These are phyloP conservation scores for Phyllostachys edulis DNA, from an alignment of 176 grass and related monocot species.

Conservation along the genomic window DNA sequence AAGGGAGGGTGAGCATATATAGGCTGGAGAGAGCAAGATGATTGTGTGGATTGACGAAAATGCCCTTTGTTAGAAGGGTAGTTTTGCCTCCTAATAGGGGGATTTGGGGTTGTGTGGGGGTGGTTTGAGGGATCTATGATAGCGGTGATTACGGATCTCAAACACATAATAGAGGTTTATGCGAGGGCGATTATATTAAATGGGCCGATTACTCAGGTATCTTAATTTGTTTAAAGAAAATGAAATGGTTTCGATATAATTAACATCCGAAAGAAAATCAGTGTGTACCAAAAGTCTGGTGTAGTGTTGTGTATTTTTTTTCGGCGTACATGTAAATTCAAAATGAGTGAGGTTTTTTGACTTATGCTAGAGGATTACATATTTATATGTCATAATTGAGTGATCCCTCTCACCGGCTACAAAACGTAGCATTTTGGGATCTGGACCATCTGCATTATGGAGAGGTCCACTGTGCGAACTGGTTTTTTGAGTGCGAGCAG, in stretches of 20 bases:
- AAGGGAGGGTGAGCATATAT: neutral
- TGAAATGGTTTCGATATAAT: too few relatives aligned
- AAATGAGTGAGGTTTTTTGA: neutral
- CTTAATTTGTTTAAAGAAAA: neutral
- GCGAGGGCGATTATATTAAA: neutral
- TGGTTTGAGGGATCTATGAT: neutral
- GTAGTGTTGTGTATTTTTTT: too few relatives aligned
- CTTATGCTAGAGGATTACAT: neutral
- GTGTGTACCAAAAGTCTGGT: neutral
- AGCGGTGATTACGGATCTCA: constrained; percentile 18
- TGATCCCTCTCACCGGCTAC: neutral
- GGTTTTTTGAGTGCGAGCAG: too few relatives aligned
- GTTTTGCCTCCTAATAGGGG: constrained; percentile 21
- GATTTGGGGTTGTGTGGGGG: neutral
- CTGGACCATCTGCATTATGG: too few relatives aligned
- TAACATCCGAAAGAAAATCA: neutral
- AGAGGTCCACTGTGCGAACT: too few relatives aligned
- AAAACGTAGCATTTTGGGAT: neutral
- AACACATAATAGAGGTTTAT: constrained; percentile 29
- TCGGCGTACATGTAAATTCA: neutral
- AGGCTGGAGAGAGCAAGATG: neutral
- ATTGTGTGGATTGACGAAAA: constrained; percentile 8
- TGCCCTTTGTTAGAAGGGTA: neutral
- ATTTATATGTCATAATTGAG: neutral
- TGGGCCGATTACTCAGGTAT: too few relatives aligned